Conservation (phyloP, 2,329 filamentous ascomycete species). For the Fusarium chuoi region DNA sequence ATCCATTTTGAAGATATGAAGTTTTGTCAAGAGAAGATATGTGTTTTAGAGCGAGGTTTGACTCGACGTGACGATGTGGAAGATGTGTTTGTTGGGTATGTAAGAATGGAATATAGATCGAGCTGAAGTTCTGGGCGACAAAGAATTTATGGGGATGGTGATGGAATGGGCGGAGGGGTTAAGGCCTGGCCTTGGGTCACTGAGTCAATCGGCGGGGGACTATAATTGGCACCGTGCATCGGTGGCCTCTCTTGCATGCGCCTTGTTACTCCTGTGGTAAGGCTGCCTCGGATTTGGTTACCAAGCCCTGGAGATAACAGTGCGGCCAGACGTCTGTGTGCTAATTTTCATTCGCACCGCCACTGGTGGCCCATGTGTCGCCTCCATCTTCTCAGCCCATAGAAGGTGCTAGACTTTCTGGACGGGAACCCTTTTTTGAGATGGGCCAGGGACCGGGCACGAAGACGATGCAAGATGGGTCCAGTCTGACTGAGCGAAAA, state of each 20-base stretch:
- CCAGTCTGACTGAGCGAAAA: constrained; percentile 13
- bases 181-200: constrained; percentile 24
- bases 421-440: constrained; percentile 1
- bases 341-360: constrained; percentile 34
- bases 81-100: constrained; percentile 17
- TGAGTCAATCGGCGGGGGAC: constrained; percentile 53
- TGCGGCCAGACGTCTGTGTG: not conserved
- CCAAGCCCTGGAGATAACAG: constrained; percentile 9
- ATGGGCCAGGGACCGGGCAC: not conserved
- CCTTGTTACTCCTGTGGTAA: constrained; percentile 18
- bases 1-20: constrained; percentile 61
- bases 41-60: not conserved
- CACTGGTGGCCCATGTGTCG: constrained; percentile 33
- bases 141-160: constrained; percentile 46
- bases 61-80: not conserved
- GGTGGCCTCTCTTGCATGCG: constrained; percentile 35
- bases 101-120: constrained; percentile 30
- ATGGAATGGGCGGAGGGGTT: constrained; percentile 46
- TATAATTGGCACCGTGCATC: constrained; percentile 33
- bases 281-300: constrained; percentile 13
- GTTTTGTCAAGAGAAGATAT: constrained; percentile 39
- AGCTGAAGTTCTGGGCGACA: constrained; percentile 31
- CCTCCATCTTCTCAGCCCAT: constrained; percentile 29
- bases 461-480: not conserved
- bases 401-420: constrained; percentile 47